Evolutionary conservation across 2,329 filamentous ascomycete species (phyloP).

Genomic region (Hypoxylon rubiginosum): DNA sequence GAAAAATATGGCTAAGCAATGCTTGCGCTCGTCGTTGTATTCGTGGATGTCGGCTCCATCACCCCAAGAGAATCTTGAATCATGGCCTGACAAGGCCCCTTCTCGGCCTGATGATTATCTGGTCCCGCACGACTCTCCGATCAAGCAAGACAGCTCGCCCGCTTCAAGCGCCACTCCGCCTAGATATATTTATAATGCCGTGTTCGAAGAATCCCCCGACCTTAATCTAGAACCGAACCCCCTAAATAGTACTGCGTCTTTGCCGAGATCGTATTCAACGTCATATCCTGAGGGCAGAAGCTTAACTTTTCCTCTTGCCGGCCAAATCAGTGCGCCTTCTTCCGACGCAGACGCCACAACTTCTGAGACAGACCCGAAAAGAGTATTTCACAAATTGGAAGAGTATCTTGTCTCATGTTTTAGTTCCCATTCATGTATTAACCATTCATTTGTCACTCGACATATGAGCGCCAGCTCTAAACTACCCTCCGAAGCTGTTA

Average conservation of each 20-base stretch:
- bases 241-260: slow-evolving; percentile 43
- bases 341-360: slow-evolving; percentile 25
- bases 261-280: slow-evolving; percentile 60
- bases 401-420: slow-evolving; percentile 81
- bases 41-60: slow-evolving; percentile 44
- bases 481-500: slow-evolving; percentile 48
- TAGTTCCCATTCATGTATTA: slow-evolving; percentile 78
- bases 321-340: slow-evolving; percentile 19
- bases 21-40: slow-evolving; percentile 56
- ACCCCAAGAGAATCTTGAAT: slow-evolving; percentile 23
- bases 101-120: slow-evolving; percentile 44
- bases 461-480: slow-evolving; percentile 54
- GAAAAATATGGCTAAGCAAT: slow-evolving; percentile 61
- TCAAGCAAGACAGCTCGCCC: slow-evolving; percentile 42
- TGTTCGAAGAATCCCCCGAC: slow-evolving; percentile 55
- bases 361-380: slow-evolving; percentile 60
- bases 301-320: slow-evolving; percentile 37
- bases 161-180: slow-evolving; percentile 45
- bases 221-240: slow-evolving; percentile 55
- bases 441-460: slow-evolving; percentile 77
- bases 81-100: slow-evolving; percentile 28
- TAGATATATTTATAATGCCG: slow-evolving; percentile 43
- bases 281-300: slow-evolving; percentile 57
- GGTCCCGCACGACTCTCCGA: slow-evolving; percentile 31
- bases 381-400: slow-evolving; percentile 81